phyloP scores from a whole-genome alignment of 73 alveolate species.

The Tetrahymena elliotti region DNA sequence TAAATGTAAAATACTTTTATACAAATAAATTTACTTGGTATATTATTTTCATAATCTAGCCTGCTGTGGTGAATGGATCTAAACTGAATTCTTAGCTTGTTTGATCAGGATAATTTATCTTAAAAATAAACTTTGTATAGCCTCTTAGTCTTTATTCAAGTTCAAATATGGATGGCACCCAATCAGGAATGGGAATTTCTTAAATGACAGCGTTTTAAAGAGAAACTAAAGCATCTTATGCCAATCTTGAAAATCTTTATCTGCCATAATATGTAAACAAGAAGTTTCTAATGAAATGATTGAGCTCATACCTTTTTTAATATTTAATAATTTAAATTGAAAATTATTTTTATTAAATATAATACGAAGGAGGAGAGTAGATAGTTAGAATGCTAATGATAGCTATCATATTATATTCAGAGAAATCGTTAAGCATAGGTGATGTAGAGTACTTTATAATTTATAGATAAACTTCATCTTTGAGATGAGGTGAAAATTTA shows the following conservation, averaged over 20 bases:
- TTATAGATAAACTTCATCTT: neutral
- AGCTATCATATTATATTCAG: neutral
- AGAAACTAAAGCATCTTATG: neutral
- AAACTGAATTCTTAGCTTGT: neutral
- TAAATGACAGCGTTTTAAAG: neutral
- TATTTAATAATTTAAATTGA: neutral
- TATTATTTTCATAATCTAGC: neutral
- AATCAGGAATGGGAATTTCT: neutral
- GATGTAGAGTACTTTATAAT: neutral
- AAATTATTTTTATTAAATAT: neutral
- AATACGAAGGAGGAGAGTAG: neutral
- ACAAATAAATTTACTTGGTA: neutral
- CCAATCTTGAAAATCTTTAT: neutral
- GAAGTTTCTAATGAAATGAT: neutral
- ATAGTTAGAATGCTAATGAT: neutral
- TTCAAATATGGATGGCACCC: neutral
- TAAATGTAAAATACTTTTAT: neutral
- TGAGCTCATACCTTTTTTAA: neutral
- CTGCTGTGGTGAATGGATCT: neutral
- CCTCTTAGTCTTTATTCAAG: neutral
- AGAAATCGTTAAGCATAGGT: neutral
- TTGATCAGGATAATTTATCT: neutral
- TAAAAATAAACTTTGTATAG: neutral
- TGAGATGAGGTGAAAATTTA: neutral
- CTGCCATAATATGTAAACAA: neutral